A percentile compares a stretch with the other conserved stretches of the same genome.
Conservation (phyloP, 2,329 filamentous ascomycete genomes). For the Penicillium freii region DNA sequence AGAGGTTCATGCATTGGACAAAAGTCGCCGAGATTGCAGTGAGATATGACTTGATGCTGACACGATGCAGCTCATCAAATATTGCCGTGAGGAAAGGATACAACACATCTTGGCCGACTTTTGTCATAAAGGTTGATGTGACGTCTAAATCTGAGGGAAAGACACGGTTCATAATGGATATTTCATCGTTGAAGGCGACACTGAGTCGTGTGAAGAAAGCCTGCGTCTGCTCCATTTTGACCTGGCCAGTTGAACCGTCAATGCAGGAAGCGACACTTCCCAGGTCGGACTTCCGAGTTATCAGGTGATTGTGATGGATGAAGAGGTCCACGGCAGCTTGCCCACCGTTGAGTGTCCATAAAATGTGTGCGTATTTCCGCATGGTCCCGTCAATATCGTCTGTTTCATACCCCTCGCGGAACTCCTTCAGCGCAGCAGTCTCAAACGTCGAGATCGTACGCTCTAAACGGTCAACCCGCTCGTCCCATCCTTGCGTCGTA, state of each 20-base stretch:
- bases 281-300: slow-evolving; percentile 68
- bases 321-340: slow-evolving; percentile 77
- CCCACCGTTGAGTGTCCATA: slow-evolving; percentile 79
- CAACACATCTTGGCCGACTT: slow-evolving; percentile 76
- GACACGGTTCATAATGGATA: slow-evolving; percentile 73
- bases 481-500: slow-evolving; percentile 69
- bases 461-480: slow-evolving; percentile 69
- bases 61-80: slow-evolving; percentile 81
- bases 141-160: slow-evolving; percentile 72
- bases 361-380: slow-evolving; percentile 82
- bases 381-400: slow-evolving; percentile 87
- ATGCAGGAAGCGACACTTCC: slow-evolving; percentile 80
- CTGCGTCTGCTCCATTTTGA: slow-evolving; percentile 77
- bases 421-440: slow-evolving; percentile 83
- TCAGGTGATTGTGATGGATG: slow-evolving; percentile 81
- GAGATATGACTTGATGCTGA: slow-evolving; percentile 73
- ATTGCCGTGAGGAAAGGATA: slow-evolving; percentile 81
- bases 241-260: slow-evolving; percentile 62
- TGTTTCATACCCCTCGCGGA: slow-evolving; percentile 85
- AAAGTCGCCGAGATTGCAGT: slow-evolving; percentile 85
- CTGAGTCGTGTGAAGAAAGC: slow-evolving; percentile 76
- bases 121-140: slow-evolving; percentile 75
- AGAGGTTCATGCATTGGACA: slow-evolving; percentile 78
- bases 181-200: slow-evolving; percentile 77
- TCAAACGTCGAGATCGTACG: slow-evolving; percentile 82